phyloP scores from a whole-genome alignment of 2,329 filamentous ascomycete species.

The Monosporascus sp. region DNA sequence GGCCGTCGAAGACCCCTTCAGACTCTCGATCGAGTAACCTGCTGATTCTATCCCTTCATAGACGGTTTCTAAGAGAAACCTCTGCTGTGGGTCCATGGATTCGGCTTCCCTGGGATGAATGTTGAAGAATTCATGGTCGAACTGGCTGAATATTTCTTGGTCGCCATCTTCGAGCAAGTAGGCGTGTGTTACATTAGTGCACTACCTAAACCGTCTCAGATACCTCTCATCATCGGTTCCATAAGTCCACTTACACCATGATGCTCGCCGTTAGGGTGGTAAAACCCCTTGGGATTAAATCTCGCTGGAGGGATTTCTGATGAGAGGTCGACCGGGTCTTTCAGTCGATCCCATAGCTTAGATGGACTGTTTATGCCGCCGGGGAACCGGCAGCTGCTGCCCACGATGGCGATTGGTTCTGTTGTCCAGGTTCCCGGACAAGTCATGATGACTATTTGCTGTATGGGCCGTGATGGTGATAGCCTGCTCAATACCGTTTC shows the following conservation, averaged over 20 bases:
- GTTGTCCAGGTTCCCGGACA: too few species aligned
- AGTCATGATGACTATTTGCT: too few species aligned
- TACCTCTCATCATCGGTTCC: too few species aligned
- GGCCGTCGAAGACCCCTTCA: too few species aligned
- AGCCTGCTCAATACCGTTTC: too few species aligned
- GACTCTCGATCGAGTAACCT: too few species aligned
- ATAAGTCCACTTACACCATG: too few species aligned
- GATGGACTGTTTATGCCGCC: background rate
- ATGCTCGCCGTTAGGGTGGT: background rate
- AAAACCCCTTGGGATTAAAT: background rate
- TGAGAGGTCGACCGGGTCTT: background rate
- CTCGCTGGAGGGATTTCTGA: background rate
- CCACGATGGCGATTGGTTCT: background rate
- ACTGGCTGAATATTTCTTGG: background rate
- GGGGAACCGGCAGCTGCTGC: background rate
- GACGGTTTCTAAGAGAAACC: constrained; percentile 42
- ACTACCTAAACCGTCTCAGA: too few species aligned
- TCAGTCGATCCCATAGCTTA: background rate
- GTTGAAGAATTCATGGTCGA: constrained; percentile 6
- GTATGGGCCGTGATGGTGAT: too few species aligned
- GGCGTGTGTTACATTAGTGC: background rate
- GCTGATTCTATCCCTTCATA: constrained; percentile 43
- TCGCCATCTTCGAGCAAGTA: background rate
- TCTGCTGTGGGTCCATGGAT: constrained; percentile 14
- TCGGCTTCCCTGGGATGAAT: constrained; percentile 5